Evolutionary conservation across 179 eudicot genomes (phyloP).

Genomic region (Camellia oleifera): DNA sequence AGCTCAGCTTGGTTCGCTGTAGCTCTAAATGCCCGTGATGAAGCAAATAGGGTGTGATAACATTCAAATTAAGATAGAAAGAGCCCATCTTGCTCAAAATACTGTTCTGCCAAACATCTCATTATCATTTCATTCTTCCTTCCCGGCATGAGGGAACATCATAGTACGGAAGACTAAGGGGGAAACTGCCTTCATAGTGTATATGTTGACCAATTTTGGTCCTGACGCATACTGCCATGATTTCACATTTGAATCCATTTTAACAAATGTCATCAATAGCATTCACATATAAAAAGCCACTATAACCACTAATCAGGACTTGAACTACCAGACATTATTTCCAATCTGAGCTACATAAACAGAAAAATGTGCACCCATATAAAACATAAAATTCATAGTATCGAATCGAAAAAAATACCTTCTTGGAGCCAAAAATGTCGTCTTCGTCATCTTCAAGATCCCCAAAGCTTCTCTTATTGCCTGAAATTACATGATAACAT

Average conservation of each 20-base stretch:
- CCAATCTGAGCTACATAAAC: not conserved
- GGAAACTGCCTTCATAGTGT: too few relatives aligned
- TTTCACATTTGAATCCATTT: not conserved
- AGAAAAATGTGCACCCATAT: not conserved
- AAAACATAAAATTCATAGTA: not conserved
- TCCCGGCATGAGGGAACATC: too few relatives aligned
- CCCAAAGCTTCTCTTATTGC: constrained; percentile 71
- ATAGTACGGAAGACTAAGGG: too few relatives aligned
- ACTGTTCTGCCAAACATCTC: too few relatives aligned
- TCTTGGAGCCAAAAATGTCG: constrained; percentile 79
- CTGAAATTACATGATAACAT: constrained; percentile 26
- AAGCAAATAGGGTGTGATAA: too few relatives aligned
- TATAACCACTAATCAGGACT: not conserved
- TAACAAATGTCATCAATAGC: not conserved
- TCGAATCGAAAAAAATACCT: constrained; percentile 37
- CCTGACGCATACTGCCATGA: not conserved
- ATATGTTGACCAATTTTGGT: not conserved
- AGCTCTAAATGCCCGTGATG: too few relatives aligned
- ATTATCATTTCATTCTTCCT: too few relatives aligned
- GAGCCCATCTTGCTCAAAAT: too few relatives aligned
- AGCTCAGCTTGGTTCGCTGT: too few relatives aligned
- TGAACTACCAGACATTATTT: not conserved
- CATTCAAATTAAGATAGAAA: too few relatives aligned
- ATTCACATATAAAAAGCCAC: not conserved
- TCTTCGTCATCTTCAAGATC: constrained; percentile 92